Evolutionary conservation across 306 rosid species (phyloP).

Genomic region (Echinosophora koreensis): DNA sequence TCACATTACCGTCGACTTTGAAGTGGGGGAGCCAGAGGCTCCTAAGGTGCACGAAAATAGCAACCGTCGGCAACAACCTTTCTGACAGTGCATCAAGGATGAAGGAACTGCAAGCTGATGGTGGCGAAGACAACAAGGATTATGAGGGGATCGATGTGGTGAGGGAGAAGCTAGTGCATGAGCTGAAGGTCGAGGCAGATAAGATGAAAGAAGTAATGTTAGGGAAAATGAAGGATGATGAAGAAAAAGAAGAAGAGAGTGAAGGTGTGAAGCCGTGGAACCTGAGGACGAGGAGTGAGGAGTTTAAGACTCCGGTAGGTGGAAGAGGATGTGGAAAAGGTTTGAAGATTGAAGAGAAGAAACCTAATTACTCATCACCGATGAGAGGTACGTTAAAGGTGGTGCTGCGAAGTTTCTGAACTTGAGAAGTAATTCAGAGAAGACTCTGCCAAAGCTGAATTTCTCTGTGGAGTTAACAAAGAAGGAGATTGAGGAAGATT

Average conservation of each 20-base stretch:
- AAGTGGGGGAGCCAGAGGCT: conserved; percentile 79
- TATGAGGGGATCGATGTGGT: not conserved
- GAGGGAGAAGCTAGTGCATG: not conserved
- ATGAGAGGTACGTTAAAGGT: not conserved
- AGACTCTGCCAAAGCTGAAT: conserved; percentile 46
- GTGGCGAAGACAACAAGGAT: no score
- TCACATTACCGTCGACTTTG: conserved; percentile 61
- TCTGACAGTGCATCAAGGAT: no score
- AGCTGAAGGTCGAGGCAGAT: not conserved
- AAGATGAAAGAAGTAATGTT: not conserved
- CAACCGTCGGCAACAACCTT: not conserved
- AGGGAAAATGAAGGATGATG: not conserved
- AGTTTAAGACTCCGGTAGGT: not conserved
- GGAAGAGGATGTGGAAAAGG: not conserved
- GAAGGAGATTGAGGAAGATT: conserved; percentile 80
- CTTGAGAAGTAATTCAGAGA: conserved; percentile 7
- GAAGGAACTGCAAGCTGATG: no score
- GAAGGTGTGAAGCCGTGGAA: not conserved
- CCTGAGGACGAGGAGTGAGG: not conserved
- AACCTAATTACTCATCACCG: not conserved
- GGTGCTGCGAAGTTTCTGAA: not conserved
- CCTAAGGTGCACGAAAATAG: conserved; percentile 58
- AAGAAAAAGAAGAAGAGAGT: not conserved
- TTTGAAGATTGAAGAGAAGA: not conserved
- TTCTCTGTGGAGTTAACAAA: conserved; percentile 56